Base-by-base conservation (phyloP, 306 rosid species). In the Prunus padus region DNA sequence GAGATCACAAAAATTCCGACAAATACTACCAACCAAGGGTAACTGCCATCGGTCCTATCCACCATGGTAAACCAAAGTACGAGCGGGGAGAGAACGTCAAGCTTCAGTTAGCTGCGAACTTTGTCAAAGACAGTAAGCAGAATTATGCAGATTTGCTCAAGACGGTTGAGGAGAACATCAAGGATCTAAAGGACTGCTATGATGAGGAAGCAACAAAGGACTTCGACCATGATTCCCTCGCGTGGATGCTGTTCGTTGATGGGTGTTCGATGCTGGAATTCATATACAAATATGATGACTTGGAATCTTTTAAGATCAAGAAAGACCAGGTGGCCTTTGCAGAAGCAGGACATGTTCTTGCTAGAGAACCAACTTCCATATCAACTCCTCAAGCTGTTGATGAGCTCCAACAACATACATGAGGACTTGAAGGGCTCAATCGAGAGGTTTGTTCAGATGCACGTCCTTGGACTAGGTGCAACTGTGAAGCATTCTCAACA, bases 281-380 rank as follows among this genome's bases (percentile, higher is more conserved):
- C 63, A 73, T 66, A 1, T 22, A 31, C 37, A 26, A 47, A 4
- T 2, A 33, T 4, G 0, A 3, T 0, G 12, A 44, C 12, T 44
- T 44, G 14, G 12, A 44, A 44, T 9, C 9, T 9, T 5, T 8
- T 44, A 12, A 44, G 47, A 44, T 44, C 47, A 44, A 44, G 47
- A 44, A 3, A 44, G 47, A 44, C 13, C 47, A 15, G 18, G 54
- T 49, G 54, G 16, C 18, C 19, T 15, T 49, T 49, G 19, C 19
- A 15, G 54, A 49, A 8, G n/a, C 72, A 59, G 11, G 84, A 80
- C 55, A 30, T 75, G 67, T 69, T 80, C 62, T 69, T 80, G 76
- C 76, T 80, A 46, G 84, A 80, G 66, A 80, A 80, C 31, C 80
- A 75, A 54, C 65, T 80, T 40, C 80, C 84, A 4, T 80, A 18